Conservation (phyloP, 805 yeast species). For the Monosporozyma unispora region DNA sequence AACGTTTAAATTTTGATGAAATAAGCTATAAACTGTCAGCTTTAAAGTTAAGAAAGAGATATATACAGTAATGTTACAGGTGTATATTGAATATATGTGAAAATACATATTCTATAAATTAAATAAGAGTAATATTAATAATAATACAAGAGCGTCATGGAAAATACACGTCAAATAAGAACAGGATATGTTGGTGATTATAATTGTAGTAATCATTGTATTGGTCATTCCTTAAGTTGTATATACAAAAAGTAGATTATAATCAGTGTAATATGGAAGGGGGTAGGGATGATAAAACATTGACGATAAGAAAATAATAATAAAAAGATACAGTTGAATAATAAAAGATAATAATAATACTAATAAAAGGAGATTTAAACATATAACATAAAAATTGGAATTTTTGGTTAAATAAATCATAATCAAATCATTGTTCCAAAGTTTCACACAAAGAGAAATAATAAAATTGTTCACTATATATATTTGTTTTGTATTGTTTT, state of each 20-base stretch:
- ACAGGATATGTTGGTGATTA: background rate
- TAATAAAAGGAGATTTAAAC: background rate
- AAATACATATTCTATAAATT: background rate
- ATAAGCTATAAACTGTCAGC: background rate
- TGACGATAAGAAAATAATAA: background rate
- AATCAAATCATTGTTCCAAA: slow-evolving; percentile 1
- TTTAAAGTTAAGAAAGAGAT: no score
- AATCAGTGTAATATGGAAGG: background rate
- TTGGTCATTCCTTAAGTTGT: background rate
- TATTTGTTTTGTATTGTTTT: background rate
- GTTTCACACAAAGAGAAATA: background rate
- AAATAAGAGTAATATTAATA: background rate
- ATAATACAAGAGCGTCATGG: background rate
- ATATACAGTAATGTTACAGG: background rate
- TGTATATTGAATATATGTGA: background rate
- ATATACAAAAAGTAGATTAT: background rate
- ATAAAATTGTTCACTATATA: background rate
- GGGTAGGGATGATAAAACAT: background rate
- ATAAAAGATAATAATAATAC: background rate
- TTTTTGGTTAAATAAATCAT: background rate
- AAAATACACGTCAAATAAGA: background rate
- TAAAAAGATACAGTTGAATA: background rate
- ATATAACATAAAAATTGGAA: background rate
- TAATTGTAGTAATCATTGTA: no score
- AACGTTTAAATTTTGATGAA: background rate